Evolutionary conservation across 2,329 filamentous ascomycete genomes (phyloP).

Genomic region (Ceratocystis albifundus): DNA sequence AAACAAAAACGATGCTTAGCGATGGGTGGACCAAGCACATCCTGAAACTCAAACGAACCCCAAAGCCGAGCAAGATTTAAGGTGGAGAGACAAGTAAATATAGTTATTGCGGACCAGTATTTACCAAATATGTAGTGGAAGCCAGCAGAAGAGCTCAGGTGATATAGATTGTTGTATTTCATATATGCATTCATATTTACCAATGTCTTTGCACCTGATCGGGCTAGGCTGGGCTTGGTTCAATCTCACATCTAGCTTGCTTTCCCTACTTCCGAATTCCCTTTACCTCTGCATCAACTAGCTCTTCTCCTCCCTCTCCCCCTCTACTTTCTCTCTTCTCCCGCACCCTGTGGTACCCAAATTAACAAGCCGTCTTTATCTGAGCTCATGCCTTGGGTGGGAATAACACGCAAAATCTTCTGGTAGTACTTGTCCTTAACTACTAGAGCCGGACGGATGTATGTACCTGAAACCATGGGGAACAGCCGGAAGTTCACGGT

Average conservation of each 20-base stretch:
- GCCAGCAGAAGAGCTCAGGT: not conserved
- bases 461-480: conserved; percentile 52
- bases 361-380: conserved; percentile 53
- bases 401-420: conserved; percentile 70
- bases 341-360: conserved; percentile 42
- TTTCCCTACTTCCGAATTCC: too few relatives aligned
- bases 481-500: conserved; percentile 63
- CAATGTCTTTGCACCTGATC: too few relatives aligned
- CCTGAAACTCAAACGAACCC: conserved; percentile 12
- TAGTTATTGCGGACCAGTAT: not conserved
- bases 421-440: conserved; percentile 89
- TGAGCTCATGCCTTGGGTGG: conserved; percentile 59
- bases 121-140: too few relatives aligned
- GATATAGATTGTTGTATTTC: conserved; percentile 9
- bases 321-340: conserved; percentile 26
- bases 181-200: not conserved
- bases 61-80: conserved; percentile 15
- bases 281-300: too few relatives aligned
- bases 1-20: conserved; percentile 46
- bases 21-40: conserved; percentile 22
- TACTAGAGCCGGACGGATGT: conserved; percentile 60
- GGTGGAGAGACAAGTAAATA: not conserved
- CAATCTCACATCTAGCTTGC: too few relatives aligned
- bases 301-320: too few relatives aligned
- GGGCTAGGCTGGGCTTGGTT: too few relatives aligned